A percentile compares a stretch with the other conserved stretches of the same genome.
Evolutionary conservation across 371 early-diverging fungal genomes (phyloP).

Genomic region (Thermomucor indicae-seudaticae): DNA sequence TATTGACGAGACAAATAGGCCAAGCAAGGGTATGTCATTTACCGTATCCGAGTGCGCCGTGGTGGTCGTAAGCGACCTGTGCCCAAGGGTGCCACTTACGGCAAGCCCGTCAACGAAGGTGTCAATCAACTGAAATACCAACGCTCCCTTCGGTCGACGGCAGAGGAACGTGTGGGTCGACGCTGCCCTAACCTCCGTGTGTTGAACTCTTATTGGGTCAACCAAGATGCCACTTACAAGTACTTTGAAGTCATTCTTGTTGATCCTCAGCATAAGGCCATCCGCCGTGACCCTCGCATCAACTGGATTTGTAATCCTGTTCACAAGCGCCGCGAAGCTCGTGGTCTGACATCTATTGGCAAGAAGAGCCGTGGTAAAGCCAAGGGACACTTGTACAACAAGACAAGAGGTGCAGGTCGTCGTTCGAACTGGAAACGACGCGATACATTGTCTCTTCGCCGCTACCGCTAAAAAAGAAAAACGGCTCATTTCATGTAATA

Average conservation of each 20-base stretch:
- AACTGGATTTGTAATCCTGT: conserved; percentile 98
- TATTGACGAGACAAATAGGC: too few relatives aligned
- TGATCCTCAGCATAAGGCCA: conserved; percentile 95
- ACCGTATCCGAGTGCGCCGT: conserved; percentile 98
- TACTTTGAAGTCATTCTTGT: conserved; percentile 99
- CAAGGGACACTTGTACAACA: conserved; percentile 97
- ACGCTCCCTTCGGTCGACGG: conserved; percentile 88
- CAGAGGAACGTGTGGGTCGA: conserved; percentile 97
- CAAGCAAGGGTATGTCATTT: conserved; percentile 98
- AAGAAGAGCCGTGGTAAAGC: conserved; percentile 98
- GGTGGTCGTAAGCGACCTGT: conserved; percentile 96
- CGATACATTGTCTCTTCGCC: conserved; percentile 73
- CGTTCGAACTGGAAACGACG: conserved; percentile 56
- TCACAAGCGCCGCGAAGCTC: conserved; percentile 98
- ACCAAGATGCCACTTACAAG: conserved; percentile 98
- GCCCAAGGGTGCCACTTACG: conserved; percentile 97
- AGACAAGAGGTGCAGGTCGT: conserved; percentile 43
- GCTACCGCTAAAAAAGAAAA: conserved; percentile 78
- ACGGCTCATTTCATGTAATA: too few relatives aligned
- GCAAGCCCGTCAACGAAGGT: conserved; percentile 98
- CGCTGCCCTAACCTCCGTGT: conserved; percentile 95
- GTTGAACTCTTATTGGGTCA: conserved; percentile 99
- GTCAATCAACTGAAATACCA: conserved; percentile 97
- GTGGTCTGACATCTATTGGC: conserved; percentile 97
- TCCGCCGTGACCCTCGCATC: conserved; percentile 97